These are phyloP conservation scores for Cyberlindnera maritima DNA, from an alignment of 805 yeast species.

Conservation along the genomic window DNA sequence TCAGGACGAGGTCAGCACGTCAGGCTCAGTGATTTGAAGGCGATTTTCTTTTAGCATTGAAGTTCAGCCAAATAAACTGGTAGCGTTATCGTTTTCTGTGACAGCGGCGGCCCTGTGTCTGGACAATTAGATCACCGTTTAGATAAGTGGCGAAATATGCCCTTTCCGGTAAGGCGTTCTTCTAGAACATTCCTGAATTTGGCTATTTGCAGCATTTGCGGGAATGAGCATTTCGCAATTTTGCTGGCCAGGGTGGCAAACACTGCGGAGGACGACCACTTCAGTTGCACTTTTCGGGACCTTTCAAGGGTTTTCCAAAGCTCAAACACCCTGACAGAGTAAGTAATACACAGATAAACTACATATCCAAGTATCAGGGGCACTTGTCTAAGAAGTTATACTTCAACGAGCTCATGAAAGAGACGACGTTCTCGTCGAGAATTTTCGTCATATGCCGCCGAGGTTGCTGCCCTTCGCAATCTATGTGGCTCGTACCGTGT, in stretches of 20 bases:
- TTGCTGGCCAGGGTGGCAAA: neutral
- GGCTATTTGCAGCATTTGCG: neutral
- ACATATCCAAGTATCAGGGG: neutral
- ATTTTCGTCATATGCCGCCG: neutral
- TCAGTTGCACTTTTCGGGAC: neutral
- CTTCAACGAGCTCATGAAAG: neutral
- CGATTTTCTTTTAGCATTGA: too few species aligned
- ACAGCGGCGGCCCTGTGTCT: too few species aligned
- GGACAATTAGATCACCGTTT: too few species aligned
- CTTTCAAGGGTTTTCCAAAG: too few species aligned
- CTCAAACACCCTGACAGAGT: too few species aligned
- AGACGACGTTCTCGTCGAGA: neutral
- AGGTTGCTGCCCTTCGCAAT: slow-evolving; percentile 11
- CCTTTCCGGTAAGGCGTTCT: neutral
- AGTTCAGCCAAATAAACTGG: too few species aligned
- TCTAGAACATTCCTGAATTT: neutral
- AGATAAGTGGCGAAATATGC: too few species aligned
- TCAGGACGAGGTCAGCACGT: too few species aligned
- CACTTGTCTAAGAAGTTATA: neutral
- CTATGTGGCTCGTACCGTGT: slow-evolving; percentile 4
- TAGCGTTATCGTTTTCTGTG: too few species aligned
- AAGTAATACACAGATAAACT: too few species aligned
- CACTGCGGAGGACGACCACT: neutral
- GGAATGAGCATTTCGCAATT: neutral
- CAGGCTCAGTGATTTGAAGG: too few species aligned